Conservation (phyloP, 345 rosid genomes). For the Cochlearia excelsa region DNA sequence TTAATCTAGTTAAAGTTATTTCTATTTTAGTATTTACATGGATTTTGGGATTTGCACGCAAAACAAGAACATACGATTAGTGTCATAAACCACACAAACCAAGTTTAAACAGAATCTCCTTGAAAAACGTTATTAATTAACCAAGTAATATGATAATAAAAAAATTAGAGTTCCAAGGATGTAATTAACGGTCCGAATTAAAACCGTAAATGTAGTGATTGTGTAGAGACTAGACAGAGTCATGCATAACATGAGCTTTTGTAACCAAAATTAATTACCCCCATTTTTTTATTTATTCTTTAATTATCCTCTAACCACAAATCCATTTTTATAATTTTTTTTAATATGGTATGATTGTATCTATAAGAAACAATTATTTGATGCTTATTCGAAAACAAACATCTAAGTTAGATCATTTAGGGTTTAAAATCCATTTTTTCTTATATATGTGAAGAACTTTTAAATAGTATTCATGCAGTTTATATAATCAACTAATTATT, state of each 20-base stretch:
- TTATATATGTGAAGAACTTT: no score
- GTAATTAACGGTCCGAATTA: slow-evolving; percentile 7
- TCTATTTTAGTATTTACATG: not conserved
- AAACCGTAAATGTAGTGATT: slow-evolving; percentile 18
- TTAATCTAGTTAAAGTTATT: not conserved
- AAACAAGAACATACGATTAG: not conserved
- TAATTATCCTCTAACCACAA: slow-evolving; percentile 18
- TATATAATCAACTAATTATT: not conserved
- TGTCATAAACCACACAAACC: not conserved
- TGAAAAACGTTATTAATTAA: slow-evolving; percentile 2
- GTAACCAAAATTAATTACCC: slow-evolving; percentile 13
- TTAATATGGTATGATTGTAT: no score
- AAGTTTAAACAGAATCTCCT: slow-evolving; percentile 3
- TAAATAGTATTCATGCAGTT: not conserved
- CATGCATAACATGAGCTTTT: slow-evolving; percentile 31
- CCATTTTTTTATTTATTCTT: slow-evolving; percentile 18
- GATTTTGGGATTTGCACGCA: not conserved
- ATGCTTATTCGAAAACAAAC: not conserved
- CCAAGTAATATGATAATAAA: not conserved
- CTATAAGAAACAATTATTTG: slow-evolving; percentile 13
- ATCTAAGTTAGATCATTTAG: not conserved
- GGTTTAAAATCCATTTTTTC: no score
- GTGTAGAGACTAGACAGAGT: slow-evolving; percentile 18
- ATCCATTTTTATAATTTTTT: not conserved
- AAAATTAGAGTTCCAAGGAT: not conserved